Evolutionary conservation across 345 rosid genomes (phyloP).

Genomic region (Linum tenue): DNA sequence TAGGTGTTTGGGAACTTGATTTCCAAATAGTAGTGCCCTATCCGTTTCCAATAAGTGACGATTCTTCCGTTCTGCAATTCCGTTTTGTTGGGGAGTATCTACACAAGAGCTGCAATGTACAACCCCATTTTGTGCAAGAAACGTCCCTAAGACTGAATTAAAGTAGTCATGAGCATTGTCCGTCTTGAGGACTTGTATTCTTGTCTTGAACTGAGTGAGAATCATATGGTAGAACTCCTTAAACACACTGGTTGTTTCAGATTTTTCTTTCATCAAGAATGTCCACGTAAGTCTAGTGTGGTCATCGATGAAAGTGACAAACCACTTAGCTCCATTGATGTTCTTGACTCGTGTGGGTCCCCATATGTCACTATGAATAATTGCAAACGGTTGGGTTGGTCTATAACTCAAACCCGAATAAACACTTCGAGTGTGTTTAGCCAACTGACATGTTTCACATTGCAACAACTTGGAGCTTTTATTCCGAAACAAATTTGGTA

Average conservation of each 20-base stretch:
- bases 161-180: not conserved
- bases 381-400: not conserved
- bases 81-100: too few species aligned
- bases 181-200: not conserved
- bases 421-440: not conserved
- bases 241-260: not conserved
- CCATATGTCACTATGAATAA: not conserved
- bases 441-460: not conserved
- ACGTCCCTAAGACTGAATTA: too few species aligned
- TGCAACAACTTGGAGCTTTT: not conserved
- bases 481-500: not conserved
- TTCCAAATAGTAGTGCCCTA: too few species aligned
- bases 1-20: too few species aligned
- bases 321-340: conserved; percentile 1
- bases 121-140: too few species aligned
- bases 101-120: too few species aligned
- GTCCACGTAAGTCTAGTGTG: not conserved
- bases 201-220: not conserved
- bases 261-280: not conserved
- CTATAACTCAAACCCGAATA: not conserved
- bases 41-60: too few species aligned
- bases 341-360: not conserved
- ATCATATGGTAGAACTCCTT: not conserved
- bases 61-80: too few species aligned
- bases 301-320: not conserved